Evolutionary conservation across 768 basidiomycete species (phyloP).

Genomic region (Termitomyces heimii): DNA sequence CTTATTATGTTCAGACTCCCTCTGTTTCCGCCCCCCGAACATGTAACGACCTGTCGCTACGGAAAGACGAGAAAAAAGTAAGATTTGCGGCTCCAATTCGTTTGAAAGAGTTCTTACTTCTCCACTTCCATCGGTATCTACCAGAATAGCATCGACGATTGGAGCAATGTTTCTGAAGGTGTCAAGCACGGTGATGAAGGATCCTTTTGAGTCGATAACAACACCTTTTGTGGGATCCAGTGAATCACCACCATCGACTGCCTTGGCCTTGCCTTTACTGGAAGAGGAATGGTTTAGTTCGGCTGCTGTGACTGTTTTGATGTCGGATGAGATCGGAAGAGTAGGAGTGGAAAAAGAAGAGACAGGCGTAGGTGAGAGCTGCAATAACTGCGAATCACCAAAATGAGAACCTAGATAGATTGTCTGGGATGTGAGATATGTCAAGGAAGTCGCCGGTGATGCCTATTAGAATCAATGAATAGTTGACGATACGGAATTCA

Average conservation of each 20-base stretch:
- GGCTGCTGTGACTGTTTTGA: conserved; percentile 34
- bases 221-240: conserved; percentile 29
- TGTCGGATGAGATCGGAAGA: conserved; percentile 43
- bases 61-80: neutral
- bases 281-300: conserved; percentile 22
- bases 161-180: conserved; percentile 77
- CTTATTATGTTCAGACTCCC: conserved; percentile 75
- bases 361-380: conserved; percentile 45
- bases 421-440: conserved; percentile 64
- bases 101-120: conserved; percentile 41
- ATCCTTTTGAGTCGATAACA: conserved; percentile 48
- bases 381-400: conserved; percentile 75
- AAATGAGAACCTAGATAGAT: conserved; percentile 78
- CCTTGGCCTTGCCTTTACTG: conserved; percentile 34
- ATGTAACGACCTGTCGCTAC: conserved; percentile 79
- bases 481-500: neutral
- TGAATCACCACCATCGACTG: conserved; percentile 26
- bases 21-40: conserved; percentile 73
- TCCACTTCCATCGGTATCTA: conserved; percentile 64
- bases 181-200: conserved; percentile 56
- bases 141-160: conserved; percentile 73
- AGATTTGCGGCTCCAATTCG: neutral
- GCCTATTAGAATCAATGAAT: conserved; percentile 33
- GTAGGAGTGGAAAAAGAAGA: conserved; percentile 35
- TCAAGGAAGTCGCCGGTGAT: conserved; percentile 65